Base-by-base conservation (phyloP, 2,329 filamentous ascomycete species). In the Nectriaceae sp. region DNA sequence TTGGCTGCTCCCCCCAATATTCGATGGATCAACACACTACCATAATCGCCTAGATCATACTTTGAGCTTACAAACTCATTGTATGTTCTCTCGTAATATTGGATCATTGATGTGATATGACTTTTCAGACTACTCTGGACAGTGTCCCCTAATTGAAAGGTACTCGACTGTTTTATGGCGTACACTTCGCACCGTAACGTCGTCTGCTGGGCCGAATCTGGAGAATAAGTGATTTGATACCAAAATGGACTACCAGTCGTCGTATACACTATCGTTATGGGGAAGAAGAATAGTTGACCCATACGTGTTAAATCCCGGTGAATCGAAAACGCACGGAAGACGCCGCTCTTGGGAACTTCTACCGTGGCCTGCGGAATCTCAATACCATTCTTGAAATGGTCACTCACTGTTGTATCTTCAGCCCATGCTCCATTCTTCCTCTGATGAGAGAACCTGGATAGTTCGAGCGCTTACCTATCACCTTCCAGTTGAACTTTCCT, bases 161-260 rank as follows among this genome's bases (percentile, higher is more conserved):
- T 11, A 18, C n/a, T 6, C 2, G 3, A 15, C 15, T 21, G 13
- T n/a, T 26, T 42, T 5, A n/a, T 4, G 6, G 41, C 46, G 18
- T 54, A 54, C 19, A 54, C 49, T 15, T 54, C 52, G 10, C 49
- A 54, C 4, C 49, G 40, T 20, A 54, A 20, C 11, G 42, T 43
- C 4, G 52, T 52, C 16, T 49, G 40, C 11, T 49, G 21, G 6
- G 26, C 39, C 8, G 52, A 46, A 35, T 49, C 46, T 24, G 52
- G 52, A 18, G 24, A 41, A 16, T 37, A 46, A n/a, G 46, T 49
- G 5, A 52, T 19, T 15, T 54, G 52, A 22, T 47, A 54, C 52
- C 52, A 54, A 18, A 49, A 40, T 11, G 40, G 42, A n/a, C 43
- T 49, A 8, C 41, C 39, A 5, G 20, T 13, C 21, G 46, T 40